Evolutionary conservation across 495 filamentous ascomycete genomes (phyloP), one percentile per base, ranked within the genome.

Genomic region (Trichocladium antarcticum): DNA sequence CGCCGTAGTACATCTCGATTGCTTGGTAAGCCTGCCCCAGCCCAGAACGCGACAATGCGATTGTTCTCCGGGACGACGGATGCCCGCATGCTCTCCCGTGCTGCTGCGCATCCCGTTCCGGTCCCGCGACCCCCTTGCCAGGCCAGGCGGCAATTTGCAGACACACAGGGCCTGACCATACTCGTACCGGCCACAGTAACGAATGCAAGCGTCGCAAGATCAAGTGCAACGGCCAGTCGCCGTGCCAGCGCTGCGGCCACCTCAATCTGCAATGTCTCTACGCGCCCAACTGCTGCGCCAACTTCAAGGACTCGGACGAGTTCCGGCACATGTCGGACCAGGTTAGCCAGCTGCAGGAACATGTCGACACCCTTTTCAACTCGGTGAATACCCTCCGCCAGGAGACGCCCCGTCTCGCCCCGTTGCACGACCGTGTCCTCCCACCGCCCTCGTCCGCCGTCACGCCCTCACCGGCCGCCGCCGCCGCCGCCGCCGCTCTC

Each of bases 171-270:
- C 20, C 47, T 50, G 21, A 38, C 35, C 14, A 0, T 32, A n/a
- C 8, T 28, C 32, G 16, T 24, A 17, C 24, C 40, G 31, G 31
- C 16, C 17, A 22, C 44, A 87, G 84, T 59, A 90, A 88, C 55
- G 85, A 90, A 61, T 94, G 87, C 68, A 93, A 92, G 57, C 74
- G 86, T 20, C 80, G 87, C 42, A 93, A 95, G 67, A 93, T 95
- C 65, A 92, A 92, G 61, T 95, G 88, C 67, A 90, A 92, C 63
- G 88, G 88, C 36, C 75, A 92, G 57, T 78, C 71, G 0, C 88
- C 88, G 0, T 95, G 88, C 55, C 79, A 83, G 54, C 76, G 88
- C 45, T 95, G 88, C 63, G 89, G 88, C 40, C 83, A 89, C 50
- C 79, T 90, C 54, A 76, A 73, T 38, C 75, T 92, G 38, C 78